These are phyloP conservation scores for Nakazawaea ambrosiae DNA, from an alignment of 805 yeast genomes.

Conservation along the genomic window DNA sequence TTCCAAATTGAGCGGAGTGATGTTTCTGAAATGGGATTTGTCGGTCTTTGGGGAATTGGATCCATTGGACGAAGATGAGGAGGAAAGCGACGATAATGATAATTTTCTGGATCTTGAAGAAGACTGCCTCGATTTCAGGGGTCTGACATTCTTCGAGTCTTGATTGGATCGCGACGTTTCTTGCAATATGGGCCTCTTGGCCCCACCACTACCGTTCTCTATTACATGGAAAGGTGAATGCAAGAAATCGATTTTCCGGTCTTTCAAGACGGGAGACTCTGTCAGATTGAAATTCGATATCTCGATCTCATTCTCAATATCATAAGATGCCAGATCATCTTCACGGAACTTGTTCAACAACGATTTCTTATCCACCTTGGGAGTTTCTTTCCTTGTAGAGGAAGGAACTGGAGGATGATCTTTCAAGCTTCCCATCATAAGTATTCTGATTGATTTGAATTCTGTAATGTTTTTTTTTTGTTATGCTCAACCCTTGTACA, in stretches of 20 bases:
- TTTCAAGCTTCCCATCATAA: too few relatives aligned
- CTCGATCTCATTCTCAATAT: conserved; percentile 7
- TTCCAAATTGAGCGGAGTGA: conserved; percentile 10
- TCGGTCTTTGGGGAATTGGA: neutral
- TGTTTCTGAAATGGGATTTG: conserved; percentile 5
- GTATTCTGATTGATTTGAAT: too few relatives aligned
- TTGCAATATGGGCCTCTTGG: neutral
- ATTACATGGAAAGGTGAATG: conserved; percentile 7
- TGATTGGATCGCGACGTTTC: too few relatives aligned
- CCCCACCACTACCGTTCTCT: neutral
- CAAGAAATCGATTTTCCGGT: conserved; percentile 1
- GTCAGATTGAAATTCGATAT: neutral
- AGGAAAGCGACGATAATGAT: neutral
- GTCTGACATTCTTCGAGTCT: too few relatives aligned
- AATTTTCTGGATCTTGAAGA: neutral
- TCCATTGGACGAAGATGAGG: neutral
- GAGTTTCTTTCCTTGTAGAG: neutral
- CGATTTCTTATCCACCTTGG: neutral
- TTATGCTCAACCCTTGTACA: too few relatives aligned
- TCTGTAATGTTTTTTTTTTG: too few relatives aligned
- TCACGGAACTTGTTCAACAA: conserved; percentile 6
- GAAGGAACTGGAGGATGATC: too few relatives aligned
- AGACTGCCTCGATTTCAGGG: neutral
- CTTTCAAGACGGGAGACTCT: conserved; percentile 5
- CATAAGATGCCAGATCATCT: neutral